phyloP scores from a whole-genome alignment of 257 asterid genomes.

The Nicotiana tabacum region DNA sequence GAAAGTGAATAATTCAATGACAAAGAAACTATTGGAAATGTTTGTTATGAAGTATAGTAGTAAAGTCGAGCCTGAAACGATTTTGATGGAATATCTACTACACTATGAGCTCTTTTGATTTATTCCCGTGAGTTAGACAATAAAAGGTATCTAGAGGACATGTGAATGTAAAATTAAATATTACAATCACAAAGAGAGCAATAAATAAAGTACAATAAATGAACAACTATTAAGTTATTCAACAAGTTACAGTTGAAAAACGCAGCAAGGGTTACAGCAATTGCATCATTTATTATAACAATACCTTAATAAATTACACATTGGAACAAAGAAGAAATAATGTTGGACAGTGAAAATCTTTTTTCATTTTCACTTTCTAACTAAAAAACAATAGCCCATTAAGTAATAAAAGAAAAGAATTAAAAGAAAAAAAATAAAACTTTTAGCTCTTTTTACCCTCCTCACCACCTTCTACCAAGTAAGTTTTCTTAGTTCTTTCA shows the following conservation, averaged over 20 bases:
- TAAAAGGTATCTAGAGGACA: not conserved
- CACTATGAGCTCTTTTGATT: too few species aligned
- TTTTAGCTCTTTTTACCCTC: slow-evolving; percentile 66
- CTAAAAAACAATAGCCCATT: not conserved
- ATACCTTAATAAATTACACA: not conserved
- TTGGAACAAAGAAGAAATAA: not conserved
- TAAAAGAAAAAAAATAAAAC: not conserved
- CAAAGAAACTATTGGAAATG: too few species aligned
- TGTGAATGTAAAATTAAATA: not conserved
- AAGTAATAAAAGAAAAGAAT: not conserved
- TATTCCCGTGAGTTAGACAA: too few species aligned
- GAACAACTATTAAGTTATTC: not conserved
- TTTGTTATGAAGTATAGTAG: too few species aligned
- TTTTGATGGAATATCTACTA: too few species aligned
- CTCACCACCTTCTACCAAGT: slow-evolving; percentile 60
- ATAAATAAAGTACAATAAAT: not conserved
- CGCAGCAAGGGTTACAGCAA: not conserved
- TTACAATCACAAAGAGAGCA: not conserved
- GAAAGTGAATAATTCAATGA: too few species aligned
- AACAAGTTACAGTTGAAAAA: not conserved
- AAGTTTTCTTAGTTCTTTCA: slow-evolving; percentile 79
- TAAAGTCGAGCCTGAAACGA: too few species aligned
- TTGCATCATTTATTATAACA: not conserved
- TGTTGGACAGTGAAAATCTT: not conserved
- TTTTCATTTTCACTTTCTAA: not conserved